Evolutionary conservation across 352 stramenopile genomes (phyloP), one percentile per base, ranked within the genome.

Genomic region (Elongisporangium prolatum): DNA sequence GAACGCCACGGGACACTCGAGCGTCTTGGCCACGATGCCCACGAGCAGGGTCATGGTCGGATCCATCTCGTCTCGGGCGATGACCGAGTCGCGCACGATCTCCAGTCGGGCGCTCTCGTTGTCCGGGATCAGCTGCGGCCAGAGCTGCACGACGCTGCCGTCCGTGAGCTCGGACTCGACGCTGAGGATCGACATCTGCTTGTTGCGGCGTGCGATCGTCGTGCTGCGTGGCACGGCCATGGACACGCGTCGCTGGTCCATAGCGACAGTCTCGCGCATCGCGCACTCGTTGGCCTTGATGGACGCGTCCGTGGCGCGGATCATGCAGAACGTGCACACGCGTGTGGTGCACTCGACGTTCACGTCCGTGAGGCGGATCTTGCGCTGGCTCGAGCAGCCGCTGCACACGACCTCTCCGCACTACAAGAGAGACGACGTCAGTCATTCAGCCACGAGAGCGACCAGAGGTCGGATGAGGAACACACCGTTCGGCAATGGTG

Each of bases 251-350:
- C 14, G 22, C 10, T 4, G 67, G 60, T 18, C 55, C 37, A 73
- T 67, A 11, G 64, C 60, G 22, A 78, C 38, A 1, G 72, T 77
- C 47, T 79, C 77, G 37, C 69, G 70, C 24, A 76, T 52, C 2
- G 69, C 67, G 16, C 65, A 64, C 38, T 86, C 77, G 48, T 84
- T 79, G 14, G 66, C 68, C 48, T 78, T 77, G 63, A 91, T 84
- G 21, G 80, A 86, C 16, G 81, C 78, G 58, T 88, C 74, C 8
- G 79, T 88, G 28, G 84, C 84, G 21, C 77, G 80, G 60, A 91
- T 89, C 58, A 91, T 75, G 65, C 84, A 93, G 67, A 90, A 89
- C 34, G 84, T 87, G 60, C 84, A 91, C 24, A 93, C 71, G 57
- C 84, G 80, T 48, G 80, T 91, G 56, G 74, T 67, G 59, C 79